These are phyloP conservation scores for Claviceps humidiphila DNA, from an alignment of 2,329 filamentous ascomycete genomes.

Conservation along the genomic window DNA sequence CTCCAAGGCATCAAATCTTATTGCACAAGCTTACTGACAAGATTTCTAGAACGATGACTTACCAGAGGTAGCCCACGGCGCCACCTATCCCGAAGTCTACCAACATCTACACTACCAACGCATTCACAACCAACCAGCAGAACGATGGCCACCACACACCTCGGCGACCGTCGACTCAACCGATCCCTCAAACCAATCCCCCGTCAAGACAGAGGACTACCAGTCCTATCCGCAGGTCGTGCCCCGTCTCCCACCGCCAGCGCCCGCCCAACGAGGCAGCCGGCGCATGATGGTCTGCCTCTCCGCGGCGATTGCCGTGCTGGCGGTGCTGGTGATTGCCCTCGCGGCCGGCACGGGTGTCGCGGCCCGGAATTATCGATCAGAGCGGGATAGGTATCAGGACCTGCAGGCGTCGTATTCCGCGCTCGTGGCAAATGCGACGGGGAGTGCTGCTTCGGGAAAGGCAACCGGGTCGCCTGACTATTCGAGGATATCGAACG, in stretches of 20 bases:
- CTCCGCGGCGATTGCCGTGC: slow-evolving; percentile 24
- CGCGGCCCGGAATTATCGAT: slow-evolving; percentile 24
- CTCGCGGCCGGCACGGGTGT: slow-evolving; percentile 31
- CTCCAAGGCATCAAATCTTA: too few species aligned
- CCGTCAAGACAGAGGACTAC: not conserved
- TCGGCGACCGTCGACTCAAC: not conserved
- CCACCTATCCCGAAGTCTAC: not conserved
- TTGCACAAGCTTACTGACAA: not conserved
- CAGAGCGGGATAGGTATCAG: slow-evolving; percentile 14
- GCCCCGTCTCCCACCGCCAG: not conserved
- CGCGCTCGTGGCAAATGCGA: not conserved
- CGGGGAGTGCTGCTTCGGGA: not conserved
- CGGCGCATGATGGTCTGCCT: slow-evolving; percentile 16
- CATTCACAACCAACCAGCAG: not conserved
- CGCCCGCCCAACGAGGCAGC: not conserved
- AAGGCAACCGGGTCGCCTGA: not conserved
- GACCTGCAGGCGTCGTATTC: slow-evolving; percentile 14
- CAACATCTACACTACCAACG: not conserved
- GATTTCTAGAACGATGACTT: not conserved
- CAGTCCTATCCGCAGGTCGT: slow-evolving; percentile 2
- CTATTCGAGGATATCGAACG: slow-evolving; percentile 20
- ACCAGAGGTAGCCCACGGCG: slow-evolving; percentile 1
- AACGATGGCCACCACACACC: not conserved
- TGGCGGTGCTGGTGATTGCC: slow-evolving; percentile 28
- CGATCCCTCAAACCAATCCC: not conserved